These are phyloP conservation scores for Trichoderma afroharzianum DNA, from an alignment of 2,329 filamentous ascomycete genomes.

Conservation along the genomic window DNA sequence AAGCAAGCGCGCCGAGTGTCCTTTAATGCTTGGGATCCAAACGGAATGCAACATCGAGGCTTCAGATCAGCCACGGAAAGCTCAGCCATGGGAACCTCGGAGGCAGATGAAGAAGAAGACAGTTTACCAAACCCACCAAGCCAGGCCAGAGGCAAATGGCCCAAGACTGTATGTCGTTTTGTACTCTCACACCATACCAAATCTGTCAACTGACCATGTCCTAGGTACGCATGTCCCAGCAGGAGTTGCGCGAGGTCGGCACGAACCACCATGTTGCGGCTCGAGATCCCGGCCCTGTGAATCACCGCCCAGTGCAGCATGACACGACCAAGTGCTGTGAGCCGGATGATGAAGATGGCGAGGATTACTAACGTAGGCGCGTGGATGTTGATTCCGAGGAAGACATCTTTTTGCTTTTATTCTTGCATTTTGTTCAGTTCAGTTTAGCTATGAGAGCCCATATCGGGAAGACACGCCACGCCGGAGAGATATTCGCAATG, in stretches of 20 bases:
- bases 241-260: not conserved
- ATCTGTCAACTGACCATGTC: not conserved
- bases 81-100: conserved; percentile 20
- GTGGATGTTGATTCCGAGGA: not conserved
- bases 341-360: conserved; percentile 22
- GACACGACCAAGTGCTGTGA: conserved; percentile 20
- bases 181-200: no score
- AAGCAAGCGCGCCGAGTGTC: not conserved
- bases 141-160: conserved; percentile 23
- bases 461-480: not conserved
- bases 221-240: conserved; percentile 8
- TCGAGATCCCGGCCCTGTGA: conserved; percentile 17
- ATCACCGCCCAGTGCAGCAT: conserved; percentile 21
- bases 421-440: not conserved
- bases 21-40: conserved; percentile 33
- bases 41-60: conserved; percentile 23
- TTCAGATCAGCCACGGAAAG: conserved; percentile 25
- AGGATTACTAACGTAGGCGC: conserved; percentile 17
- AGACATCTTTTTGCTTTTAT: not conserved
- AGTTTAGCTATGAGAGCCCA: not conserved
- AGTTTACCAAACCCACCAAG: no score
- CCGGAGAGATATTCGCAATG: not conserved
- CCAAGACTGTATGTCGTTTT: conserved; percentile 16
- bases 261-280: conserved; percentile 4
- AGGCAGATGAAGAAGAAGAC: not conserved